These are phyloP conservation scores for Plenodomus lindquistii DNA, from an alignment of 2,329 filamentous ascomycete genomes.

Conservation along the genomic window DNA sequence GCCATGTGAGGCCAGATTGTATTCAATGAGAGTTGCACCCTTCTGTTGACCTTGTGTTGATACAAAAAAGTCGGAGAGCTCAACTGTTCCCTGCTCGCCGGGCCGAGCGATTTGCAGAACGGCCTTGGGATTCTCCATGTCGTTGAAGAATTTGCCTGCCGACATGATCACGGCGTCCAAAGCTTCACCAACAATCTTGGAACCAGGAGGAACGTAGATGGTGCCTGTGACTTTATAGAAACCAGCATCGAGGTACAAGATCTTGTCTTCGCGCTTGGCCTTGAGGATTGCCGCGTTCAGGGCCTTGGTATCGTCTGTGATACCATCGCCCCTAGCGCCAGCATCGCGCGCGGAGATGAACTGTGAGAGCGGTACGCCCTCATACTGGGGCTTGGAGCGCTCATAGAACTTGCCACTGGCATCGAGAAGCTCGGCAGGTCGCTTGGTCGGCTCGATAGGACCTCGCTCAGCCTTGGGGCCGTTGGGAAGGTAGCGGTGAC, in stretches of 20 bases:
- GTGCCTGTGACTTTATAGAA: constrained; percentile 60
- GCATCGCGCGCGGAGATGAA: constrained; percentile 60
- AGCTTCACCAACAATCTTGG: constrained; percentile 82
- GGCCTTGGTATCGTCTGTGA: constrained; percentile 79
- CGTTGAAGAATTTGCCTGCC: constrained; percentile 57
- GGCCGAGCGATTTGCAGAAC: constrained; percentile 69
- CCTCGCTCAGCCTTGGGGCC: constrained; percentile 52
- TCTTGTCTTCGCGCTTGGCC: constrained; percentile 56
- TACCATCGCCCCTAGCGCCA: constrained; percentile 77
- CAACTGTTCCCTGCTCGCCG: constrained; percentile 67
- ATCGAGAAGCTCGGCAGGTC: constrained; percentile 46
- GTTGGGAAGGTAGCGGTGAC: constrained; percentile 34
- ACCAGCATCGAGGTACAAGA: constrained; percentile 63
- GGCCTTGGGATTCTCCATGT: constrained; percentile 61
- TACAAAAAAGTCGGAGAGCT: constrained; percentile 73
- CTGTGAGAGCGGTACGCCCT: constrained; percentile 56
- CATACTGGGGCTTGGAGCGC: constrained; percentile 55
- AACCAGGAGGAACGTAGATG: constrained; percentile 65
- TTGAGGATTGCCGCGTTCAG: constrained; percentile 74
- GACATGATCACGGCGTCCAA: constrained; percentile 85
- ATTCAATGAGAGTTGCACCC: constrained; percentile 73
- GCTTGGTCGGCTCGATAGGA: constrained; percentile 50
- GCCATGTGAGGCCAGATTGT: constrained; percentile 63
- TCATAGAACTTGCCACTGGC: constrained; percentile 54
- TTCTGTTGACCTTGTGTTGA: constrained; percentile 68